A percentile compares a stretch with the other conserved stretches of the same genome.
These are phyloP conservation scores for Pholiota adiposa DNA, from an alignment of 1,284 basidiomycete species.

Conservation along the genomic window DNA sequence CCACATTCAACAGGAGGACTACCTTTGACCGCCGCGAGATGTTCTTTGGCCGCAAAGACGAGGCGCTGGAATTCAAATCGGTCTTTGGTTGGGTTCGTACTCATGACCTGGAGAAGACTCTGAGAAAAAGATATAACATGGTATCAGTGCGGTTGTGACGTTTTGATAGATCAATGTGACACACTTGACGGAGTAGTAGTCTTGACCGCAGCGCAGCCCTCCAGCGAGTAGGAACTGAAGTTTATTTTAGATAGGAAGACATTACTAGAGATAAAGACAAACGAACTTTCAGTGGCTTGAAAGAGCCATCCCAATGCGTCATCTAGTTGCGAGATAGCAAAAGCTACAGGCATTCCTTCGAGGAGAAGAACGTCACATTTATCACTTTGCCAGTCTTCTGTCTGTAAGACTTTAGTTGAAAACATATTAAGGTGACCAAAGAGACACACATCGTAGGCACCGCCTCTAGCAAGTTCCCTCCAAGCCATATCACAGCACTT, in stretches of 20 bases:
- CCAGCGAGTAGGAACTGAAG: conserved; percentile 47
- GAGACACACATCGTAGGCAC: conserved; percentile 74
- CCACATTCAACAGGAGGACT: conserved; percentile 38
- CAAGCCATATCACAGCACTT: conserved; percentile 87
- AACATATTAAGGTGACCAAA: background rate
- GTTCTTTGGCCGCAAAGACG: conserved; percentile 44
- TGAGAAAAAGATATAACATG: conserved; percentile 29
- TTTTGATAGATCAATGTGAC: background rate
- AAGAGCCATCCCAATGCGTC: conserved; percentile 59
- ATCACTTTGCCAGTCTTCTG: conserved; percentile 89
- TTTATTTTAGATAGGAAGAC: background rate
- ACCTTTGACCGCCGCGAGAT: conserved; percentile 45
- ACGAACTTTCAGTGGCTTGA: conserved; percentile 44
- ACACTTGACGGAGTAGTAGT: conserved; percentile 62
- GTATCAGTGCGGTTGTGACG: too few species aligned
- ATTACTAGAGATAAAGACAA: conserved; percentile 5
- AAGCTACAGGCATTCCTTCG: conserved; percentile 67
- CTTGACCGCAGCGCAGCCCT: conserved; percentile 54
- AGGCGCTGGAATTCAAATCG: conserved; percentile 39
- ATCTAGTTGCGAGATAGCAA: conserved; percentile 64
- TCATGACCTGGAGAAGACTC: conserved; percentile 58
- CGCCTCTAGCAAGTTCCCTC: conserved; percentile 76
- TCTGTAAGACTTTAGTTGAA: conserved; percentile 42
- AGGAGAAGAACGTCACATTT: conserved; percentile 83
- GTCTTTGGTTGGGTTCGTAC: conserved; percentile 41